These are phyloP conservation scores for Pisolithus microcarpus DNA, from an alignment of 768 basidiomycete species.

Conservation along the genomic window DNA sequence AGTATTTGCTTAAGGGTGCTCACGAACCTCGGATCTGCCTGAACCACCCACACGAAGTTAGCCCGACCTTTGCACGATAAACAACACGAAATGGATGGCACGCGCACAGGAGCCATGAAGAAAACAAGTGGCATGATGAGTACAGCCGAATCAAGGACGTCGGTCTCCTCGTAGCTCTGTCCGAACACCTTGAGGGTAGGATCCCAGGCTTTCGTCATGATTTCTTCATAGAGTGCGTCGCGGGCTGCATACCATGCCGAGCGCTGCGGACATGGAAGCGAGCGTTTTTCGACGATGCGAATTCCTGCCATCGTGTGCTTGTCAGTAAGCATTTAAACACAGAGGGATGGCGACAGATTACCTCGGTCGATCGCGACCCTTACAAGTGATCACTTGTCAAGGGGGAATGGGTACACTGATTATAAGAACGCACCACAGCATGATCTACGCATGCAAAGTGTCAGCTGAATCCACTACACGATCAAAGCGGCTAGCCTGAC, in stretches of 20 bases:
- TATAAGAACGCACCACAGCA: conserved; percentile 65
- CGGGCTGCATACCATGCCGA: conserved; percentile 66
- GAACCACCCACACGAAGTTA: background rate
- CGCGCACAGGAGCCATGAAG: conserved; percentile 73
- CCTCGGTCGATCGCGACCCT: conserved; percentile 97
- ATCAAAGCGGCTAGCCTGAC: conserved; percentile 28
- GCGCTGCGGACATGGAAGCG: conserved; percentile 75
- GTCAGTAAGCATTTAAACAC: background rate
- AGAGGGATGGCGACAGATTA: conserved; percentile 6
- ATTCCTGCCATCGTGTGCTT: conserved; percentile 41
- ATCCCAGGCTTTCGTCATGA: conserved; percentile 88
- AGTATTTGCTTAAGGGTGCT: conserved; percentile 78
- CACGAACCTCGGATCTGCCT: conserved; percentile 87
- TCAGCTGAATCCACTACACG: too few relatives aligned
- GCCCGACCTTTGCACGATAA: background rate
- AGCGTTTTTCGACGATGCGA: conserved; percentile 90
- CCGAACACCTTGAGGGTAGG: conserved; percentile 59
- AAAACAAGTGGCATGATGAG: conserved; percentile 92
- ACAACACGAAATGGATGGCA: background rate
- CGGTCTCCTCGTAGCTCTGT: conserved; percentile 85
- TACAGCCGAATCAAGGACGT: conserved; percentile 79
- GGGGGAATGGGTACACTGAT: background rate
- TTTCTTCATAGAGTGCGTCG: conserved; percentile 86
- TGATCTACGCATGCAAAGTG: conserved; percentile 43
- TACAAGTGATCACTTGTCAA: conserved; percentile 2